These are phyloP conservation scores for Buxus sempervirens DNA, from an alignment of 164 flowering plant genomes.

Conservation along the genomic window DNA sequence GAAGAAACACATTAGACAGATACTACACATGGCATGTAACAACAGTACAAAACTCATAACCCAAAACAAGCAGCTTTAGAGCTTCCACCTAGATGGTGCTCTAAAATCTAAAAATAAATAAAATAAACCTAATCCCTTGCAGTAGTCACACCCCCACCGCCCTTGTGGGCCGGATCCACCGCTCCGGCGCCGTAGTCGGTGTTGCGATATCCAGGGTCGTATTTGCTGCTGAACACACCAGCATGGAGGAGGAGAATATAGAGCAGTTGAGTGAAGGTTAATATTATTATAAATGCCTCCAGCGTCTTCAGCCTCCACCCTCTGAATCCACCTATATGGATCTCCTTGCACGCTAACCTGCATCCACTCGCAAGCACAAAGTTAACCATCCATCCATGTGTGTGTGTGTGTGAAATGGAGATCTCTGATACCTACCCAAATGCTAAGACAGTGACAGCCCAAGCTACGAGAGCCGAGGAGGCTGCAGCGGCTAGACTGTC, in stretches of 20 bases:
- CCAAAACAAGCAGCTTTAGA: too few species aligned
- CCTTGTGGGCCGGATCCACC: constrained; percentile 27
- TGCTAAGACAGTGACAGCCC: constrained; percentile 86
- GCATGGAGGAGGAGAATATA: constrained; percentile 68
- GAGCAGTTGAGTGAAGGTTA: constrained; percentile 60
- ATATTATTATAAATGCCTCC: constrained; percentile 68
- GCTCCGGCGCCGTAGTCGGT: constrained; percentile 42
- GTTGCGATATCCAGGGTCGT: constrained; percentile 75
- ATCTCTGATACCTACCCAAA: constrained; percentile 49
- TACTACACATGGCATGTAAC: too few species aligned
- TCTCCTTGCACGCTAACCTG: constrained; percentile 89
- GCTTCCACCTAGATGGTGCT: too few species aligned
- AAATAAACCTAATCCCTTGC: constrained; percentile 3
- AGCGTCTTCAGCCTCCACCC: constrained; percentile 83
- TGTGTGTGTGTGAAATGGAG: too few species aligned
- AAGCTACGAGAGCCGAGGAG: constrained; percentile 57
- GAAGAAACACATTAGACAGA: too few species aligned
- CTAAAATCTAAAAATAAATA: neutral
- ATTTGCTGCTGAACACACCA: constrained; percentile 61
- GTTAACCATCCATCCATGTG: too few species aligned
- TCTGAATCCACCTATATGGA: constrained; percentile 65
- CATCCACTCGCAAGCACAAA: too few species aligned
- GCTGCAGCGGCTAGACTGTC: constrained; percentile 84
- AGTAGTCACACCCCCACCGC: constrained; percentile 5
- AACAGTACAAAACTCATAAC: too few species aligned